Base-by-base conservation (phyloP, 805 yeast species). In the Pachysolen tannophilus region DNA sequence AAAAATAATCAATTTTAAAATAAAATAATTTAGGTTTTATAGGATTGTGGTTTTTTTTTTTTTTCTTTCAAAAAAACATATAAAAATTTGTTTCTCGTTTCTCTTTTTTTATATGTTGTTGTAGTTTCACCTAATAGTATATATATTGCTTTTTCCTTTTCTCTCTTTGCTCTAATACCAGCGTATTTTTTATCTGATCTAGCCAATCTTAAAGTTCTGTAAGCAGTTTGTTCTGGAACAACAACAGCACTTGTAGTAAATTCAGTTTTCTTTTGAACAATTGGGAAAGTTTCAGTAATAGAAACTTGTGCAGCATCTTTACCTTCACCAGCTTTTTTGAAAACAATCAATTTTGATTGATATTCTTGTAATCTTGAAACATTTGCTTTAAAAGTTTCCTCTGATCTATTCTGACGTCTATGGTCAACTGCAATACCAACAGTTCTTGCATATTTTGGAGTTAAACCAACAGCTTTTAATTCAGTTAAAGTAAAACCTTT, bases 401-500 rank as follows among this genome's bases (percentile, higher is more conserved):
- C 83, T 58, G 88, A 80, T 77, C 85, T 88, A 94, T 92, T 92
- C 67, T 82, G 90, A 75, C 98, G 88, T 80, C 98, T 90, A 90
- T 85, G 95, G 78, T 92, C 98, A 62, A 90, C 97, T 57, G 98
- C 86, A 61, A 92, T 85, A 70, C 98, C 98, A 58, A 92, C 69
- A 61, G 97, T 82, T 82, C 95, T 87, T 65, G 98, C 98, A 74
- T 85, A 86, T 69, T 87, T 84, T 52, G 87, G 70, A 58, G 88
- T 69, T 60, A 85, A 77, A 62, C 95, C 96, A 65, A 85, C 97
- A 65, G 96, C 96, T 79, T 90, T 90, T 61, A 92, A 69, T 81
- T 92, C 98, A 66, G 94, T 94, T 53, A 88, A 75, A 56, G 97
- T 75, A 85, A 92, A 92, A 68, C 98, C 98, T 76, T 92, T 87